A percentile compares a stretch with the other conserved stretches of the same genome.
These are phyloP conservation scores for Cyberlindnera bimundalis DNA, from an alignment of 805 yeast genomes.

Conservation along the genomic window DNA sequence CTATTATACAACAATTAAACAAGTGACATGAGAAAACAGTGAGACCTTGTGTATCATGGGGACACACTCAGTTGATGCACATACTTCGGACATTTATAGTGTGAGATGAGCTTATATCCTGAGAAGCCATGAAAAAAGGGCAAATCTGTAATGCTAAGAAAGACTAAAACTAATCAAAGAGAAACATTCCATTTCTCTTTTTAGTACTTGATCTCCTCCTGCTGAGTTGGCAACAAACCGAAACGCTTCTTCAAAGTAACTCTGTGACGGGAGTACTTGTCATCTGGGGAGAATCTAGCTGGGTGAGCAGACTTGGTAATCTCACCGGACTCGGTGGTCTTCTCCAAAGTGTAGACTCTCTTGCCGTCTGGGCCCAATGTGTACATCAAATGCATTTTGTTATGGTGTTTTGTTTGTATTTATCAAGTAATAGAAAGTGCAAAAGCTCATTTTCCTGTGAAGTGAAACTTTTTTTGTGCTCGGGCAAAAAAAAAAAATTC, in stretches of 20 bases:
- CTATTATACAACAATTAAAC: constrained; percentile 4
- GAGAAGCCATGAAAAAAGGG: background rate
- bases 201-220: constrained; percentile 29
- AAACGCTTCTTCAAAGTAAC: constrained; percentile 95
- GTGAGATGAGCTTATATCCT: background rate
- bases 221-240: constrained; percentile 82
- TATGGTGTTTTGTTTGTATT: background rate
- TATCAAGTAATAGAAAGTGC: no score
- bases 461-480: constrained; percentile 4
- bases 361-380: constrained; percentile 92
- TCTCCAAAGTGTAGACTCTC: constrained; percentile 89
- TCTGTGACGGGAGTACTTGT: constrained; percentile 98
- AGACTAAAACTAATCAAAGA: background rate
- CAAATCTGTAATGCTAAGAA: background rate
- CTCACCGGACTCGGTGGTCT: constrained; percentile 78
- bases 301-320: constrained; percentile 99
- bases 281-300: constrained; percentile 99
- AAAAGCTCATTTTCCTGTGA: background rate
- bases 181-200: background rate
- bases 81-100: background rate
- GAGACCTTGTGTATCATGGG: background rate
- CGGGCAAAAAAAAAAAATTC: no score
- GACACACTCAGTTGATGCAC: background rate
- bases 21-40: background rate
- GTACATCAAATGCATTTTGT: constrained; percentile 96